Conservation (phyloP, 176 grass and related monocot species). For the Oryza brachyantha region DNA sequence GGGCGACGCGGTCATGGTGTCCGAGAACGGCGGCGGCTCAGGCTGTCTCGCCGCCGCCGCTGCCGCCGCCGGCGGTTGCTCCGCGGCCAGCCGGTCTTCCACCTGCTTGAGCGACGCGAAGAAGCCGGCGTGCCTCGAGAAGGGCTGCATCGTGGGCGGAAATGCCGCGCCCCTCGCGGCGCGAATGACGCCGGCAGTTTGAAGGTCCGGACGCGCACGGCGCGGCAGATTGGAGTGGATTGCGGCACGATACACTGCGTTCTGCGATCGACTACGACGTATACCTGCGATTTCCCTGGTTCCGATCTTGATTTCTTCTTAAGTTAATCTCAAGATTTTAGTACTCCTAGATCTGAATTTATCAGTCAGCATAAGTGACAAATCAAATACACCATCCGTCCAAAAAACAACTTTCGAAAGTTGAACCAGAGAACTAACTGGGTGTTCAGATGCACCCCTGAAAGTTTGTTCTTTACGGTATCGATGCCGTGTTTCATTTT, state of each 20-base stretch:
- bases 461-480: too few species aligned
- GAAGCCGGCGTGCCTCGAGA: slow-evolving; percentile 46
- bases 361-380: not conserved
- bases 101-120: slow-evolving; percentile 63
- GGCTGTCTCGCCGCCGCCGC: not conserved
- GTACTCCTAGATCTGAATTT: not conserved
- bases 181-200: not conserved
- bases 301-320: not conserved
- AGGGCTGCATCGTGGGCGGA: slow-evolving; percentile 35
- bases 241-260: not conserved
- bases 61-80: not conserved
- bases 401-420: too few species aligned
- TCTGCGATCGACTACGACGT: not conserved
- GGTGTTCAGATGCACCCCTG: too few species aligned
- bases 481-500: too few species aligned
- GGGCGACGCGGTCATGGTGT: slow-evolving; percentile 37
- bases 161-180: not conserved
- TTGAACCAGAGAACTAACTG: too few species aligned
- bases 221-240: not conserved
- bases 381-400: too few species aligned
- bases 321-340: too few species aligned
- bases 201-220: not conserved
- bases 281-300: not conserved
- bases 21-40: not conserved
- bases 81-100: slow-evolving; percentile 48